Percentiles rank a stretch among this genome's conserved stretches.
phyloP scores from a whole-genome alignment of 768 basidiomycete genomes.

The Serendipita vermifera region DNA sequence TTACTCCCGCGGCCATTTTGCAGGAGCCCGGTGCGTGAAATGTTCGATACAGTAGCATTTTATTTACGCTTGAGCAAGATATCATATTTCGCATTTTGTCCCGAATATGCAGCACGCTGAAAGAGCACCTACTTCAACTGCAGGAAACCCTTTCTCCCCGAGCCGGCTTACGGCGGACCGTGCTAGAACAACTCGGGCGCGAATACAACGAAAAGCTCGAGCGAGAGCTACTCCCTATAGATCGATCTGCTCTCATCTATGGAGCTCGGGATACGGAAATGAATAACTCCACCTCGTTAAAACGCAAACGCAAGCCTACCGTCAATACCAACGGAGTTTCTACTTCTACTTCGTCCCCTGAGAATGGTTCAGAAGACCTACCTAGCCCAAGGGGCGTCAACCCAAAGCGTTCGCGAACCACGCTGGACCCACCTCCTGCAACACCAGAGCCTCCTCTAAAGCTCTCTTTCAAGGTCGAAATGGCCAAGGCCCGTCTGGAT shows the following conservation, averaged over 20 bases:
- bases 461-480: constrained; percentile 5
- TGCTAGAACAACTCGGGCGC: background rate
- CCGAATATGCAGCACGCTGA: background rate
- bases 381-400: background rate
- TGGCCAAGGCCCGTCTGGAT: constrained; percentile 5
- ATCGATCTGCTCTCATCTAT: background rate
- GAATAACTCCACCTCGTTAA: background rate
- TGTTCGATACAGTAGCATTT: no score
- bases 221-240: background rate
- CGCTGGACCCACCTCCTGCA: background rate
- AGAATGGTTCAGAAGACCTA: background rate
- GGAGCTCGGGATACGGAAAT: no score
- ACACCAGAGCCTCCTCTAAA: background rate
- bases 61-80: no score
- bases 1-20: background rate
- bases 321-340: background rate
- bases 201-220: background rate
- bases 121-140: background rate
- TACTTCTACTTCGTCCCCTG: background rate
- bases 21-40: background rate
- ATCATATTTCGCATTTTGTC: background rate
- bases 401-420: background rate
- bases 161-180: background rate
- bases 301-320: background rate
- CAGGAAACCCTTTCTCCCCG: background rate